phyloP scores from a whole-genome alignment of 768 basidiomycete species.

The Podaxis sp. region DNA sequence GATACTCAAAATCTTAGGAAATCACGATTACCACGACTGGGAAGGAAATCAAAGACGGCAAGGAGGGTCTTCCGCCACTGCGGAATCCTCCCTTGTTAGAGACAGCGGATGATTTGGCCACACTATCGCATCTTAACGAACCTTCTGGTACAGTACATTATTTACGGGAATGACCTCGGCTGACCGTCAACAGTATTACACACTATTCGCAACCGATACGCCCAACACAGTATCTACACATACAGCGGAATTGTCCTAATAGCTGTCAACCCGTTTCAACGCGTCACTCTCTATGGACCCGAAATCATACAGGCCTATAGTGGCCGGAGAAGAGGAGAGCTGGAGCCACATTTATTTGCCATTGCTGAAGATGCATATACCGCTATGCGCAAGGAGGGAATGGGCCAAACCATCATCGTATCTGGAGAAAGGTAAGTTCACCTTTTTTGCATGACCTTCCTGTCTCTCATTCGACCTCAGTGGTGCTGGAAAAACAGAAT shows the following conservation, averaged over 20 bases:
- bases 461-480: conserved; percentile 40
- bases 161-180: conserved; percentile 4
- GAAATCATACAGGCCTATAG: conserved; percentile 98
- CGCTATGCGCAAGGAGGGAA: conserved; percentile 90
- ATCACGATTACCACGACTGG: conserved; percentile 74
- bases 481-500: conserved; percentile 99
- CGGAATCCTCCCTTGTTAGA: conserved; percentile 96
- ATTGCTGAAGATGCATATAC: conserved; percentile 99
- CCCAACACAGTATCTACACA: conserved; percentile 96
- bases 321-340: conserved; percentile 86
- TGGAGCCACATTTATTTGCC: conserved; percentile 97
- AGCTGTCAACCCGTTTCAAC: conserved; percentile 98
- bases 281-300: conserved; percentile 94
- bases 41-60: conserved; percentile 77
- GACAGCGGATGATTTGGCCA: conserved; percentile 96
- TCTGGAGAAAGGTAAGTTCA: conserved; percentile 87
- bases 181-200: conserved; percentile 69
- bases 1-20: conserved; percentile 51
- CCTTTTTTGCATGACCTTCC: conserved; percentile 16
- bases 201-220: conserved; percentile 96
- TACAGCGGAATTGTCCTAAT: conserved; percentile 99
- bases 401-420: conserved; percentile 98
- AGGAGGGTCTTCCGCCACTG: conserved; percentile 83
- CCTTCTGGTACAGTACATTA: conserved; percentile 70
- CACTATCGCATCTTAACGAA: conserved; percentile 96